phyloP scores from a whole-genome alignment of 2,329 filamentous ascomycete species.

The Aspergillus fumigatiaffinis region DNA sequence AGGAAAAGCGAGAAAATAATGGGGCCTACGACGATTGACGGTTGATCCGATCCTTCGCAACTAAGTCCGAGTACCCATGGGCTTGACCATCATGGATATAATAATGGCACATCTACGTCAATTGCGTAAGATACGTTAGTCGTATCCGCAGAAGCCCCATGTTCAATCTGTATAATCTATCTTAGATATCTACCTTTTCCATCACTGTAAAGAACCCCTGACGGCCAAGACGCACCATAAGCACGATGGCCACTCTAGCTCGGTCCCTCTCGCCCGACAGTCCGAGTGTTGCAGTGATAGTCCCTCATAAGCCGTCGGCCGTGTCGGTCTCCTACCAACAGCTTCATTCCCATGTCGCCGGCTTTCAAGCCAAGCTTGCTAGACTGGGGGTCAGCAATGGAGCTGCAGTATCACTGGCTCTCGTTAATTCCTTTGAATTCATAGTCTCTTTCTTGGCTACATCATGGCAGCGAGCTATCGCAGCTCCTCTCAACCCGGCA shows the following conservation, averaged over 20 bases:
- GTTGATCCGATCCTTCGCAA: neutral
- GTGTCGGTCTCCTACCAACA: conserved; percentile 67
- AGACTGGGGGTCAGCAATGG: conserved; percentile 65
- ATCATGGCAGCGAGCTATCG: conserved; percentile 78
- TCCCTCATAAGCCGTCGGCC: conserved; percentile 61
- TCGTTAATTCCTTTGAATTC: conserved; percentile 83
- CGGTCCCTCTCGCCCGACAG: conserved; percentile 54
- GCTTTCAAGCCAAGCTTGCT: conserved; percentile 76
- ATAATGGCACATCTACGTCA: neutral
- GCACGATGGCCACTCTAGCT: conserved; percentile 54
- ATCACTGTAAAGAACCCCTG: conserved; percentile 1
- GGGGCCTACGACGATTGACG: neutral
- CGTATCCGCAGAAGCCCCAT: neutral
- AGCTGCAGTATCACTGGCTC: conserved; percentile 75
- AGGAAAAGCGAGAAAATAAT: neutral
- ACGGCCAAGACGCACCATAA: conserved; percentile 8
- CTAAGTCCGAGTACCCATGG: neutral
- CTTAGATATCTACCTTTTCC: neutral
- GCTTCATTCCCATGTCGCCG: conserved; percentile 61
- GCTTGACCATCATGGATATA: neutral
- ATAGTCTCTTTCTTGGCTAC: conserved; percentile 82
- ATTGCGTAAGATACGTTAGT: neutral
- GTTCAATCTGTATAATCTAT: neutral
- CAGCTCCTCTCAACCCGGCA: conserved; percentile 79
- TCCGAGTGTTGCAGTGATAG: conserved; percentile 62